Evolutionary conservation across 1,139 yeast species (phyloP).

Genomic region (Diutina ranongensis): DNA sequence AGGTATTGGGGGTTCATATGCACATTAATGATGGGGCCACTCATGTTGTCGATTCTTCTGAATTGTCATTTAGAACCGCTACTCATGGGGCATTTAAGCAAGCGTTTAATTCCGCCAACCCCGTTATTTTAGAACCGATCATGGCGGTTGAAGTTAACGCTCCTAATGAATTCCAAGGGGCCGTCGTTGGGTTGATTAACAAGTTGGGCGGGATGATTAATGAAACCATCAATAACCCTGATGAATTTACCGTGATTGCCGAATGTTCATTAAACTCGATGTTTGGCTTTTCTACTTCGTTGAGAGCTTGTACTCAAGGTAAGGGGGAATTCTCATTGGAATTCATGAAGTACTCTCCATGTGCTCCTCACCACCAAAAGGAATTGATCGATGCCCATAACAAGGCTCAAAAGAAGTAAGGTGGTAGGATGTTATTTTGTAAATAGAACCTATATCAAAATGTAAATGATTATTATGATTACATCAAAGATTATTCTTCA

Average conservation of each 20-base stretch:
- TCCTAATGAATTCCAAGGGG: constrained; percentile 93
- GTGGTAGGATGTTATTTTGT: background rate
- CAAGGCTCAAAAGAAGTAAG: constrained; percentile 31
- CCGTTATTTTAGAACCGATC: constrained; percentile 89
- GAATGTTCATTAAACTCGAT: constrained; percentile 91
- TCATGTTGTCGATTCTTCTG: constrained; percentile 95
- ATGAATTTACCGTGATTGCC: constrained; percentile 87
- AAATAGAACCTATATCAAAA: too few species aligned
- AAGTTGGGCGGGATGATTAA: constrained; percentile 86
- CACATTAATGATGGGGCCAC: constrained; percentile 94
- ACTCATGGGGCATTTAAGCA: constrained; percentile 86
- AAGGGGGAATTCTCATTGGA: constrained; percentile 97
- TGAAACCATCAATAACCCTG: constrained; percentile 89
- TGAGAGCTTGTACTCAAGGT: constrained; percentile 97
- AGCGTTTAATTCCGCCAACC: constrained; percentile 75
- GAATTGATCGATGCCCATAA: constrained; percentile 65
- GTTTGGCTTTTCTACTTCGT: constrained; percentile 92
- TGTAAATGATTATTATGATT: too few species aligned
- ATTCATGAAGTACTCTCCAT: constrained; percentile 84
- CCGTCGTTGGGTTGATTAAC: constrained; percentile 82
- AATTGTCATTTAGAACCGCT: constrained; percentile 89
- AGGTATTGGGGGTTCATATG: constrained; percentile 88
- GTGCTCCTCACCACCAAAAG: constrained; percentile 82
- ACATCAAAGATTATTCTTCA: too few species aligned
- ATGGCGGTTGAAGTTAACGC: constrained; percentile 91